Base-by-base conservation (phyloP, 345 rosid species). In the Salix arbutifolia region DNA sequence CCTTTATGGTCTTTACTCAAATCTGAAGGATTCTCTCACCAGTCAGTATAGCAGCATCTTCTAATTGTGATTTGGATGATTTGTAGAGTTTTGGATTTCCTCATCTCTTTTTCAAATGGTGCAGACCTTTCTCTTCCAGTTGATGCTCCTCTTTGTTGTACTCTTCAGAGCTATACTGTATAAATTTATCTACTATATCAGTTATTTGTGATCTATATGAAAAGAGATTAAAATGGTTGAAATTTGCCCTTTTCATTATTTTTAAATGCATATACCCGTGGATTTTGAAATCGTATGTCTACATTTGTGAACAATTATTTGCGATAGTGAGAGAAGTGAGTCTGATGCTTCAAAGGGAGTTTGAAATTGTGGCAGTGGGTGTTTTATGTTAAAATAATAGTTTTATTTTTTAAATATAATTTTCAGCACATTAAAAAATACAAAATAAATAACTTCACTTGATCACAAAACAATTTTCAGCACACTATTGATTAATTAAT, bases 1-100 rank as follows among this genome's bases (percentile, higher is more conserved):
- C 1, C 97, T 96, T 67, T 94, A 82, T 71, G 90, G 90, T 76
- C 94, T 96, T 70, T 96, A 92, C 83, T 83, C 91, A 53, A 94
- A 96, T 89, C 86, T 96, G 44, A 89, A 69, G 77, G 88, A 83
- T 81, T 94, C 99, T 65, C 84, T 96, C 76, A 88, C 88, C 42
- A 69, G 84, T 84, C 95, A 88, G 79, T 94, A 89, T 74, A 87
- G 69, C 85, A 92, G 80, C 67, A 14, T 93, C 83, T 87, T 93
- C 83, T 92, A 82, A 83, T 40, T 31, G 30, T 52, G 44, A 60
- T 62, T 35, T 14, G 2, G 67, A 62, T 31, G 30, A 46, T 23
- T 50, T 75, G 46, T 79, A 38, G n/a, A 46, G 6, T 65, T 75
- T 35, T 64, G 58, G 35, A 35, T 53, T 79, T 50, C 5, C 19